A percentile compares a stretch with the other conserved stretches of the same genome.
phyloP scores from a whole-genome alignment of 805 yeast species.

The Ogataea paraovalis region DNA sequence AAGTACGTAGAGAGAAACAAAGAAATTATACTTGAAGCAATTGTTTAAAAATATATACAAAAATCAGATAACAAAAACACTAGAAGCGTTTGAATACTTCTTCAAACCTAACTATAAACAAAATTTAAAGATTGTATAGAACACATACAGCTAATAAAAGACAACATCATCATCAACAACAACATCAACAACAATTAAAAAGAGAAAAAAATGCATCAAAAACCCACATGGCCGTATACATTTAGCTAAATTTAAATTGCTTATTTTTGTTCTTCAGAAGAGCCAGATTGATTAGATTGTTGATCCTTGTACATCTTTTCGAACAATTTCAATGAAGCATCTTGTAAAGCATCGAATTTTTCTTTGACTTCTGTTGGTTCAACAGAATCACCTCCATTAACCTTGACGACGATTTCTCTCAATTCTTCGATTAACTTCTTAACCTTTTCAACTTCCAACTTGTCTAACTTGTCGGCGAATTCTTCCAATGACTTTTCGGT shows the following conservation, averaged over 20 bases:
- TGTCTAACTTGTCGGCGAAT: constrained; percentile 59
- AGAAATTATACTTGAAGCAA: not conserved
- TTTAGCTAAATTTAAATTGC: not conserved
- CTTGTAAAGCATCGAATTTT: constrained; percentile 73
- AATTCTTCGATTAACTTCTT: constrained; percentile 52
- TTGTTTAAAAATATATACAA: not conserved
- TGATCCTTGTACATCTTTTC: constrained; percentile 57
- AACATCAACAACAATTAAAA: not conserved
- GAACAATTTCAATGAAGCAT: constrained; percentile 69
- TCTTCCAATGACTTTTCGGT: constrained; percentile 82
- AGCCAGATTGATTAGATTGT: constrained; percentile 13
- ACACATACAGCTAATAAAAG: not conserved
- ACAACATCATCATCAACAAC: not conserved
- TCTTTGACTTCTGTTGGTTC: constrained; percentile 58
- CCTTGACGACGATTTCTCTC: constrained; percentile 64
- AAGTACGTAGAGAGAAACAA: not conserved
- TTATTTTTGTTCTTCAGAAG: constrained; percentile 17
- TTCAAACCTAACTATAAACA: constrained; percentile 10
- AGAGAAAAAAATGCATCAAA: not conserved
- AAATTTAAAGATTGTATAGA: constrained; percentile 1
- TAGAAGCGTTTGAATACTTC: not conserved
- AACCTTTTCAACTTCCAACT: constrained; percentile 44
- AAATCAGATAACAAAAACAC: not conserved
- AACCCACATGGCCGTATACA: too few species aligned
- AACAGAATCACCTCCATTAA: constrained; percentile 46